These are phyloP conservation scores for Coriaria nepalensis DNA, from an alignment of 306 rosid genomes.

Conservation along the genomic window DNA sequence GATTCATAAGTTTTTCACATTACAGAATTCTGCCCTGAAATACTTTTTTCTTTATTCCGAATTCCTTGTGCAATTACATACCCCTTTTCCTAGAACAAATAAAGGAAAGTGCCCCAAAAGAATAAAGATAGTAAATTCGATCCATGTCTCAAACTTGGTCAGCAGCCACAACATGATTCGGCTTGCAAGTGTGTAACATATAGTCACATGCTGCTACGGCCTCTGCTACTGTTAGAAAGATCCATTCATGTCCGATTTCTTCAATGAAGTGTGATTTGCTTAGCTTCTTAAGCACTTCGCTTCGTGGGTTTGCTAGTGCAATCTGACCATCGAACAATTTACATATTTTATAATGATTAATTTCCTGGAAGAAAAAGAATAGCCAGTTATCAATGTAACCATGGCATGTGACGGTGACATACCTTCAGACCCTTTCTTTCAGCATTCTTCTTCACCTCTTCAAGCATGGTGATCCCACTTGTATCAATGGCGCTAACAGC, in stretches of 20 bases:
- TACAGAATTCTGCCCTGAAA: too few species aligned
- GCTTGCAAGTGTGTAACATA: constrained; percentile 24
- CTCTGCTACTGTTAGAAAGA: constrained; percentile 36
- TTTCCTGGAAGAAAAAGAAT: neutral
- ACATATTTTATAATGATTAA: neutral
- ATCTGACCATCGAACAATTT: constrained; percentile 16
- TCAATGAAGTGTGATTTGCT: constrained; percentile 24
- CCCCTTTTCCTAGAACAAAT: too few species aligned
- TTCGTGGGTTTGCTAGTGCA: constrained; percentile 30
- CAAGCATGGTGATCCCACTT: constrained; percentile 35
- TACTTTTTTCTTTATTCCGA: too few species aligned
- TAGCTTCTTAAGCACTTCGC: constrained; percentile 39
- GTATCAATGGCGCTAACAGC: constrained; percentile 39
- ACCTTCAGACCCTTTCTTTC: constrained; percentile 28
- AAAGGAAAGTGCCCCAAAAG: too few species aligned
- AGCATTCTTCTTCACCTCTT: constrained; percentile 22
- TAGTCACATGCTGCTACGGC: constrained; percentile 36
- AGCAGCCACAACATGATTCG: constrained; percentile 6
- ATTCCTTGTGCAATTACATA: too few species aligned
- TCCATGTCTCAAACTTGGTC: neutral
- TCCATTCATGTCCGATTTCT: constrained; percentile 24
- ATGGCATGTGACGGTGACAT: neutral
- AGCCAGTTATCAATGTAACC: neutral
- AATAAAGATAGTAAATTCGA: too few species aligned
- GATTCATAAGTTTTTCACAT: too few species aligned